Evolutionary conservation across 2,329 filamentous ascomycete genomes (phyloP), one percentile per base, ranked within the genome.

Genomic region (Thelonectria discophora): DNA sequence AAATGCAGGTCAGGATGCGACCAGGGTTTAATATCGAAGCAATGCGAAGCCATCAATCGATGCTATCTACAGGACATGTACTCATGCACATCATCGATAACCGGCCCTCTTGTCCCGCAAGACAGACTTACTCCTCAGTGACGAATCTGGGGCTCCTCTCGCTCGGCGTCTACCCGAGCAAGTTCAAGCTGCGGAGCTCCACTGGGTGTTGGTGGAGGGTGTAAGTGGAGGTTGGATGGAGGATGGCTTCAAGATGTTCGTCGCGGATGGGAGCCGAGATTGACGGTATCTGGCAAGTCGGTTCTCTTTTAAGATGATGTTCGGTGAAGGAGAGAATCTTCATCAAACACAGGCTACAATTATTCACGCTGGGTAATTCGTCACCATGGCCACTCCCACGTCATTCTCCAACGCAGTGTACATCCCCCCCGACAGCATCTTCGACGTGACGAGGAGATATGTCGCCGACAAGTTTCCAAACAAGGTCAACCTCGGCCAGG

Each of bases 401-500:
- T 18, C 32, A 11, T 60, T 60, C 47, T 32, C 58, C 20, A 55
- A 55, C 11, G 58, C 46, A 11, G 48, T 43, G 18, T 56, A 42
- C 47, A 39, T 56, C 12, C 58, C 52, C 21, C 53, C 58, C 4
- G 58, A 61, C 32, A 56, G 52, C 58, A 61, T 61, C 53, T 61
- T 61, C 45, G 58, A 61, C 10, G 52, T 61, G 20, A 61, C 58
- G 7, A 51, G 53, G 18, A 47, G 52, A 48, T 61, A 61, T 42
- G 42, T 56, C 15, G 47, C 47, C 6, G 58, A 62, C 20, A 10
- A 30, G 2, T 58, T 42, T 2, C 24, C 43, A 7, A 9, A 48
- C 13, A 62, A 62, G 11, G 55, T 62, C 15, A 58, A 62, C 13
- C n/a, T 62, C 13, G 60, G 54, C n/a, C 50, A 58, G 13, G 60